phyloP scores from a whole-genome alignment of 2,329 filamentous ascomycete genomes.

The Aulographum hederae region DNA sequence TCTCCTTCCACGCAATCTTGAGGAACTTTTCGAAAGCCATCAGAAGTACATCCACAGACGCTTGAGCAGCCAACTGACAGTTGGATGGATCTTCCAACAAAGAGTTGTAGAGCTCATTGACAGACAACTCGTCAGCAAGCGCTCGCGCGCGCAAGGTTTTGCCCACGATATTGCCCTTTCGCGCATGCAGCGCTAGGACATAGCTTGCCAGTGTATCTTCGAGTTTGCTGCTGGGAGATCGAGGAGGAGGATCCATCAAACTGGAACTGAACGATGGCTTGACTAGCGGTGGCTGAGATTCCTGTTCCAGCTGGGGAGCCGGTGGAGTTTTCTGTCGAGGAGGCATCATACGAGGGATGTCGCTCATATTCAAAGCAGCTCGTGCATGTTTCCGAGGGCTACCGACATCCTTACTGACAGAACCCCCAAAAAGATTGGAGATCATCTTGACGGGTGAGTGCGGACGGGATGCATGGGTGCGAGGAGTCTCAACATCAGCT shows the following conservation, averaged over 20 bases:
- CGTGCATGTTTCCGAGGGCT: constrained; percentile 9
- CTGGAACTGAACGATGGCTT: neutral
- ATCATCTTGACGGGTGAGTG: constrained; percentile 84
- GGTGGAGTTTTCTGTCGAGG: constrained; percentile 16
- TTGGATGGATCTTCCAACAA: constrained; percentile 71
- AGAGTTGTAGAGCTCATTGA: constrained; percentile 82
- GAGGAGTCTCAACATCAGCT: constrained; percentile 34
- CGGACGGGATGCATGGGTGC: constrained; percentile 42
- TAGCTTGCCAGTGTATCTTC: constrained; percentile 79
- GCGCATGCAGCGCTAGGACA: constrained; percentile 60
- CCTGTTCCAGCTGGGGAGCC: constrained; percentile 16
- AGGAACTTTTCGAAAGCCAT: constrained; percentile 89
- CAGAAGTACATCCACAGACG: constrained; percentile 69
- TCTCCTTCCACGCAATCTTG: constrained; percentile 69
- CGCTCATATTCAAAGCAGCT: constrained; percentile 9
- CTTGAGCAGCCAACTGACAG: constrained; percentile 55
- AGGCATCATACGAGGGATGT: constrained; percentile 15
- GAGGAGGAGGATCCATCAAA: neutral
- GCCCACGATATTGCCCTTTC: constrained; percentile 75
- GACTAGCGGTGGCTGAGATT: constrained; percentile 6
- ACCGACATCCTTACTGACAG: constrained; percentile 24
- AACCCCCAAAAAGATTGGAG: constrained; percentile 58
- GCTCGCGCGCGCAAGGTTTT: constrained; percentile 53
- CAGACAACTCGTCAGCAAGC: constrained; percentile 54
- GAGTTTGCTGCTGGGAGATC: constrained; percentile 38